These are phyloP conservation scores for Myriosclerotinia curreyana DNA, from an alignment of 2,329 filamentous ascomycete species.

Conservation along the genomic window DNA sequence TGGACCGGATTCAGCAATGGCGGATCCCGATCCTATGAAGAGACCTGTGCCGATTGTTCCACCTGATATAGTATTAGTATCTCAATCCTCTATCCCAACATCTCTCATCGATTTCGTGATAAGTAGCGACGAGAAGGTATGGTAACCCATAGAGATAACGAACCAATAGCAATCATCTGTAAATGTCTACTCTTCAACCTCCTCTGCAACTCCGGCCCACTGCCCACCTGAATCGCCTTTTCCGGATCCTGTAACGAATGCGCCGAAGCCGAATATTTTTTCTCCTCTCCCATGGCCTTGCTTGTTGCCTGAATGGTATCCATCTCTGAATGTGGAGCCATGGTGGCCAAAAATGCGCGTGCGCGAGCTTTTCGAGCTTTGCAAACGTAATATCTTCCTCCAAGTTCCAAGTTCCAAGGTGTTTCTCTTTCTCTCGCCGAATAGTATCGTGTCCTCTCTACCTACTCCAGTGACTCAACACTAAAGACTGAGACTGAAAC, in stretches of 20 bases:
- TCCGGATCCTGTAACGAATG: slow-evolving; percentile 18
- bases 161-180: slow-evolving; percentile 63
- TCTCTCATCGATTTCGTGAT: slow-evolving; percentile 15
- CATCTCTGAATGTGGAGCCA: slow-evolving; percentile 15
- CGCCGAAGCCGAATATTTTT: slow-evolving; percentile 14
- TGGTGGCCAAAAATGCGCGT: slow-evolving; percentile 9
- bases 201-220: slow-evolving; percentile 25
- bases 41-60: slow-evolving; percentile 71
- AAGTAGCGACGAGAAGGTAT: neutral
- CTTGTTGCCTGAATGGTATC: slow-evolving; percentile 6
- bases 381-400: slow-evolving; percentile 14
- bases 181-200: slow-evolving; percentile 57
- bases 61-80: slow-evolving; percentile 34
- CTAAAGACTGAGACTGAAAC: slow-evolving; percentile 5
- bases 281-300: slow-evolving; percentile 3
- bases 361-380: neutral
- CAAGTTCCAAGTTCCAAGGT: slow-evolving; percentile 16
- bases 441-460: neutral
- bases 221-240: slow-evolving; percentile 17
- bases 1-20: slow-evolving; percentile 62
- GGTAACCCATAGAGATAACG: slow-evolving; percentile 24
- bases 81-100: neutral
- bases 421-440: neutral
- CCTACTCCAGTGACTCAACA: neutral
- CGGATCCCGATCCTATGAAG: slow-evolving; percentile 65